Conservation (phyloP, 1,284 basidiomycete genomes). For the Ganoderma sp. region DNA sequence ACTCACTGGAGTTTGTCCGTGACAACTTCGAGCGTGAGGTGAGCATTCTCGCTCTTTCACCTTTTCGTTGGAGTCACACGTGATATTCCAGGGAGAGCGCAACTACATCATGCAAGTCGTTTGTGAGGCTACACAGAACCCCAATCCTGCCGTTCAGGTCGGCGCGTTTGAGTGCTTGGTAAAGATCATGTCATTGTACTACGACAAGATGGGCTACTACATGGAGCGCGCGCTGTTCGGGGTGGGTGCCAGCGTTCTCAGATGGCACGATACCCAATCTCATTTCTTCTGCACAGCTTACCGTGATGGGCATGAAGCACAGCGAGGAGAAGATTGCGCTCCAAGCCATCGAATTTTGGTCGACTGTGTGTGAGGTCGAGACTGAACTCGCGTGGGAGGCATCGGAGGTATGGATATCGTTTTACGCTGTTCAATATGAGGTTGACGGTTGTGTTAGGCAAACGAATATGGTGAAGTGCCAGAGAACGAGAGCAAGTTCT, state of each 20-base stretch:
- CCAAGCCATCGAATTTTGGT: slow-evolving; percentile 99
- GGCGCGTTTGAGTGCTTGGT: slow-evolving; percentile 96
- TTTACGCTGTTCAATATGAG: neutral
- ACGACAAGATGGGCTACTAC: slow-evolving; percentile 99
- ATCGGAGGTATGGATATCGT: slow-evolving; percentile 71
- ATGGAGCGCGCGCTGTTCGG: slow-evolving; percentile 99
- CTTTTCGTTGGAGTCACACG: slow-evolving; percentile 1
- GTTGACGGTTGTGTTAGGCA: slow-evolving; percentile 58
- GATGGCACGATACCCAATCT: slow-evolving; percentile 24
- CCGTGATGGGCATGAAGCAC: slow-evolving; percentile 98
- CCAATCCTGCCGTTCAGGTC: slow-evolving; percentile 82
- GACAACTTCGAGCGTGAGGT: slow-evolving; percentile 99
- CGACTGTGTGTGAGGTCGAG: slow-evolving; percentile 98
- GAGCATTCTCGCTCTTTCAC: slow-evolving; percentile 33
- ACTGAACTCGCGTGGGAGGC: slow-evolving; percentile 93
- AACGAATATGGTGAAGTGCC: slow-evolving; percentile 91
- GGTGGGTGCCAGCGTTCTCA: slow-evolving; percentile 55
- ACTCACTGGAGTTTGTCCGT: slow-evolving; percentile 97
- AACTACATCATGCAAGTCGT: slow-evolving; percentile 99
- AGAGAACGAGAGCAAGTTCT: slow-evolving; percentile 87
- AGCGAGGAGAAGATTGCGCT: slow-evolving; percentile 89
- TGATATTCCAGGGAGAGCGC: slow-evolving; percentile 80
- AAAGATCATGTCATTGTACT: slow-evolving; percentile 97
- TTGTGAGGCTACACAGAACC: slow-evolving; percentile 96
- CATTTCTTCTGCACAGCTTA: slow-evolving; percentile 66